Percentiles rank a stretch among this genome's conserved stretches.
Conservation (phyloP, 2,329 filamentous ascomycete genomes). For the Lithohypha guttulata region DNA sequence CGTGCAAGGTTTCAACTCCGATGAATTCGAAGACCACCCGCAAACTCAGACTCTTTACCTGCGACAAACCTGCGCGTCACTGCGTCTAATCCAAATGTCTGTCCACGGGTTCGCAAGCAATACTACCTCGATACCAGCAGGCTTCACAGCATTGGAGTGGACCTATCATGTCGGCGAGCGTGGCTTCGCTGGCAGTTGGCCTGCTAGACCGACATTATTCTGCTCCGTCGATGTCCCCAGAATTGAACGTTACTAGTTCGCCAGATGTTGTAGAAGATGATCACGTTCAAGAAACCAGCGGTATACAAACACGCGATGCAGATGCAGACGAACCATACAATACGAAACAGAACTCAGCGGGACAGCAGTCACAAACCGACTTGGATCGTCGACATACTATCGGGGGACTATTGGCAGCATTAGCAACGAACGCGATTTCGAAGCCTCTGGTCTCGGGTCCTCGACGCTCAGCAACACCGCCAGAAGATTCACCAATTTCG, state of each 20-base stretch:
- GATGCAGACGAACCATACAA: too few species aligned
- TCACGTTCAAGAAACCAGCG: too few species aligned
- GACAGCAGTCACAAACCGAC: slow-evolving; percentile 8
- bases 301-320: too few species aligned
- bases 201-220: slow-evolving; percentile 19
- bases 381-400: slow-evolving; percentile 5
- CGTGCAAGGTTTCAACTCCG: too few species aligned
- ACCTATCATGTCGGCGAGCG: slow-evolving; percentile 22
- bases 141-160: slow-evolving; percentile 13
- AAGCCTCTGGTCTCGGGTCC: not conserved
- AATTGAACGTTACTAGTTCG: slow-evolving; percentile 14
- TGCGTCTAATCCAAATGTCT: slow-evolving; percentile 6
- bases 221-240: slow-evolving; percentile 8
- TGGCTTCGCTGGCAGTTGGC: slow-evolving; percentile 21
- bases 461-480: not conserved
- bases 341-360: too few species aligned
- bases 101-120: not conserved
- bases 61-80: too few species aligned
- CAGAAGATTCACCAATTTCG: slow-evolving; percentile 6
- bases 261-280: slow-evolving; percentile 12
- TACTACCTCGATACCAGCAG: too few species aligned
- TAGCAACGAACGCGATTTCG: slow-evolving; percentile 3
- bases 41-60: too few species aligned
- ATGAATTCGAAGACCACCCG: too few species aligned
- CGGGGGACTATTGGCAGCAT: slow-evolving; percentile 6